Percentiles rank a stretch among this genome's conserved stretches.
phyloP scores from a whole-genome alignment of 306 rosid genomes.

The Trifolium subterraneum region DNA sequence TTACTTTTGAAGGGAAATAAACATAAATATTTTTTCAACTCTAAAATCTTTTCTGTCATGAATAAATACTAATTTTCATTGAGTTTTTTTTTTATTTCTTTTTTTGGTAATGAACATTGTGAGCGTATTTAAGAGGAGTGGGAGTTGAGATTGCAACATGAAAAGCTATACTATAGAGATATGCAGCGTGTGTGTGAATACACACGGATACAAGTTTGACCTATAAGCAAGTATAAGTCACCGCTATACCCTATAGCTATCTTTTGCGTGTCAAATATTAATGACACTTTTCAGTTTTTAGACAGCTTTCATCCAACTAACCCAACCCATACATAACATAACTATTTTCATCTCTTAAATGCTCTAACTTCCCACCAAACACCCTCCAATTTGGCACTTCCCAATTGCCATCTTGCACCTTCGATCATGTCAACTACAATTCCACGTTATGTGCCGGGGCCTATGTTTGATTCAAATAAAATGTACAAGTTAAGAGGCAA shows the following conservation, averaged over 20 bases:
- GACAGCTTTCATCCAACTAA: conserved; percentile 46
- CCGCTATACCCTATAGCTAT: neutral
- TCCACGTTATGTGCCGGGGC: conserved; percentile 4
- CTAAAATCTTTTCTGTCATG: too few species aligned
- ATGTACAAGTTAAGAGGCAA: conserved; percentile 14
- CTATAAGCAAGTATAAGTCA: conserved; percentile 23
- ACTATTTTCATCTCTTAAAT: conserved; percentile 37
- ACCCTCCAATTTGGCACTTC: conserved; percentile 35
- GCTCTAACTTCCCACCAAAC: conserved; percentile 50
- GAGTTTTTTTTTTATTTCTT: too few species aligned
- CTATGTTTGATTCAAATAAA: neutral
- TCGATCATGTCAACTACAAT: conserved; percentile 9
- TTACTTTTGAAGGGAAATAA: too few species aligned
- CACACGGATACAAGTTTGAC: conserved; percentile 8
- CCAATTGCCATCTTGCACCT: conserved; percentile 34
- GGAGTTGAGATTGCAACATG: neutral
- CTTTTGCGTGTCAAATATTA: conserved; percentile 25
- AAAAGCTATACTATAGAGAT: too few species aligned
- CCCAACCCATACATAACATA: conserved; percentile 30
- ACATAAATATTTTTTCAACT: too few species aligned
- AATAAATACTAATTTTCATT: too few species aligned
- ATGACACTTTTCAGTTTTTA: neutral
- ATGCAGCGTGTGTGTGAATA: neutral
- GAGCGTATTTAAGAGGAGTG: neutral
- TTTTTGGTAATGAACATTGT: neutral